A percentile compares a stretch with the other conserved stretches of the same genome.
These are phyloP conservation scores for Choanephora cucurbitarum DNA, from an alignment of 371 early-diverging fungal species.

Conservation along the genomic window DNA sequence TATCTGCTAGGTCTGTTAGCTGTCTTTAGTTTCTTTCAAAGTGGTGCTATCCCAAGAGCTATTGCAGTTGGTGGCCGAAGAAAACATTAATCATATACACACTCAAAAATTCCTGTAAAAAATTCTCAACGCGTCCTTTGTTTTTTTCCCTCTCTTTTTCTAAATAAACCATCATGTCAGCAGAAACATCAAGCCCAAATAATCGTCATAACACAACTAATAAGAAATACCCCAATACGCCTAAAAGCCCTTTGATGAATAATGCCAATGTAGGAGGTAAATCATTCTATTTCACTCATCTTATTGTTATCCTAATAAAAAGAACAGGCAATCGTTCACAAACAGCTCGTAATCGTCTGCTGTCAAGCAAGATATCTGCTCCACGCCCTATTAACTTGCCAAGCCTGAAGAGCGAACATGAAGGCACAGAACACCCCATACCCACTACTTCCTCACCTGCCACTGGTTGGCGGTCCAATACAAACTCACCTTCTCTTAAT, in stretches of 20 bases:
- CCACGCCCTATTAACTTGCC: slow-evolving; percentile 53
- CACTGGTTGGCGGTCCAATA: slow-evolving; percentile 39
- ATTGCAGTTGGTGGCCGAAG: slow-evolving; percentile 19
- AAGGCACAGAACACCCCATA: slow-evolving; percentile 13
- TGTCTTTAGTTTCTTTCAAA: slow-evolving; percentile 40
- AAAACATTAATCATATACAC: slow-evolving; percentile 1
- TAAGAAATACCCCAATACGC: slow-evolving; percentile 5
- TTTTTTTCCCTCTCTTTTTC: background rate
- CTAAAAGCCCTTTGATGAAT: background rate
- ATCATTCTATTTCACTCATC: too few relatives aligned
- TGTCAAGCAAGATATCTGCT: slow-evolving; percentile 48
- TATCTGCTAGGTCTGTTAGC: slow-evolving; percentile 46
- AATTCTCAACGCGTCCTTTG: background rate
- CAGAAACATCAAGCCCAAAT: background rate
- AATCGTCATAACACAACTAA: background rate
- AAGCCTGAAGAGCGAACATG: slow-evolving; percentile 47
- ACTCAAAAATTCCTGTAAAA: slow-evolving; percentile 1
- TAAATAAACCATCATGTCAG: background rate
- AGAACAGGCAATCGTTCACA: slow-evolving; percentile 29
- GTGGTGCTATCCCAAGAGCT: slow-evolving; percentile 35
- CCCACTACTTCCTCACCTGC: slow-evolving; percentile 14
- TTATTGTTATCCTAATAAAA: background rate
- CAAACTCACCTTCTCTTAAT: slow-evolving; percentile 15
- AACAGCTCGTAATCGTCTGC: slow-evolving; percentile 29
- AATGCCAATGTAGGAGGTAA: background rate